Conservation (phyloP, 352 stramenopile species). For the Pythium utonaiense region DNA sequence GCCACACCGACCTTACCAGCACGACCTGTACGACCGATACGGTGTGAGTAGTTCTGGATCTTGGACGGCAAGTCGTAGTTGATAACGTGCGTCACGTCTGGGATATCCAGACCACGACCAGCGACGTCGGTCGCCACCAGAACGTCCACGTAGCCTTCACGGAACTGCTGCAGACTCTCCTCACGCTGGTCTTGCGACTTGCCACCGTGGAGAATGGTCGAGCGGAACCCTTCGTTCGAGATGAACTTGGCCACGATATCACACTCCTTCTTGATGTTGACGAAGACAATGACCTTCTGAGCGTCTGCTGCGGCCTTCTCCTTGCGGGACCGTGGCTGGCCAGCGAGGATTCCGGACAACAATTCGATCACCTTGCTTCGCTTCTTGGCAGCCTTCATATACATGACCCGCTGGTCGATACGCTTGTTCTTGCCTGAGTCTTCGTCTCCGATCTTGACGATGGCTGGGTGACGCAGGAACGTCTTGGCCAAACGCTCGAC, state of each 20-base stretch:
- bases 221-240: constrained; percentile 86
- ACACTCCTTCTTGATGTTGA: constrained; percentile 98
- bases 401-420: constrained; percentile 96
- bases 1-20: constrained; percentile 96
- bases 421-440: constrained; percentile 98
- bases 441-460: constrained; percentile 98
- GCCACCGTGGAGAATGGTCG: constrained; percentile 95
- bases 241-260: constrained; percentile 94
- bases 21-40: constrained; percentile 97
- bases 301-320: constrained; percentile 64
- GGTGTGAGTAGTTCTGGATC: constrained; percentile 98
- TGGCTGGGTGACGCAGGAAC: constrained; percentile 95
- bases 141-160: constrained; percentile 85
- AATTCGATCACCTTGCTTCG: constrained; percentile 80
- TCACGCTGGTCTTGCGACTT: constrained; percentile 97
- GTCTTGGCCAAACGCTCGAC: constrained; percentile 97
- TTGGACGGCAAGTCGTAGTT: constrained; percentile 98
- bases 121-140: constrained; percentile 94
- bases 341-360: constrained; percentile 81
- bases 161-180: constrained; percentile 89
- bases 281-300: constrained; percentile 99
- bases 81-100: constrained; percentile 97
- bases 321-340: constrained; percentile 59
- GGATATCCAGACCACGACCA: constrained; percentile 97
- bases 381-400: constrained; percentile 92